Base-by-base conservation (phyloP, 192 early-diverging fungal genomes). In the Podochytrium sp. region DNA sequence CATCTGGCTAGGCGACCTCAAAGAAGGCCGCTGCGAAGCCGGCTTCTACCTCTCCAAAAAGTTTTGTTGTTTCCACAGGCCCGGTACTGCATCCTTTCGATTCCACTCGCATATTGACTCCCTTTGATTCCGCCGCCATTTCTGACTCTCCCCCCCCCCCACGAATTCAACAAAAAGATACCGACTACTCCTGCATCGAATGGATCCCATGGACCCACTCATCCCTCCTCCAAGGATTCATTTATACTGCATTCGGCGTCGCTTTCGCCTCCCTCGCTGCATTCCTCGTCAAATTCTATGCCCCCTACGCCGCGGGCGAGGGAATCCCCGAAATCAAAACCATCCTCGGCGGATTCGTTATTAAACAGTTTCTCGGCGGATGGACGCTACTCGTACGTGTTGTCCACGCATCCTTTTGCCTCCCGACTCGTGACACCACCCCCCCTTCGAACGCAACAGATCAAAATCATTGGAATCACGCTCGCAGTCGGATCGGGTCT, bases 281-380 rank as follows among this genome's bases (percentile, higher is more conserved):
- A 3, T 33, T 79, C 2, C 71, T 86, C 14, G 82, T 86, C 38
- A 76, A 78, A 50, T 32, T 57, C 3, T 83, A 81, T 65, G 85
- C 81, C 7, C 81, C 79, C 56, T 80, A 91, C 61, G 91, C 92
- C 3, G 91, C 91, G 12, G 90, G 91, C 27, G 87, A 87, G 61
- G 92, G 92, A 14, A 90, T 94, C 23, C 89, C 92, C 18, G 96
- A 99, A 81, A 92, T 99, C 61, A 99, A 99, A 77, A 94, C 93
- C 20, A 98, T 99, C 47, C 79, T 99, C 41, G 94, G 96, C 55
- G 97, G 97, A 10, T 99, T 99, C 84, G 93, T 97, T 30, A 96
- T 99, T 68, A 87, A 92, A 34, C 90, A 92, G 40, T 99, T 98
- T 81, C 80, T 99, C 41, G 96, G 95, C 10, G 84, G 92, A 30